Percentiles rank a stretch among this genome's conserved stretches.
Evolutionary conservation across 352 stramenopile species (phyloP).

Genomic region (Pythium insidiosum): DNA sequence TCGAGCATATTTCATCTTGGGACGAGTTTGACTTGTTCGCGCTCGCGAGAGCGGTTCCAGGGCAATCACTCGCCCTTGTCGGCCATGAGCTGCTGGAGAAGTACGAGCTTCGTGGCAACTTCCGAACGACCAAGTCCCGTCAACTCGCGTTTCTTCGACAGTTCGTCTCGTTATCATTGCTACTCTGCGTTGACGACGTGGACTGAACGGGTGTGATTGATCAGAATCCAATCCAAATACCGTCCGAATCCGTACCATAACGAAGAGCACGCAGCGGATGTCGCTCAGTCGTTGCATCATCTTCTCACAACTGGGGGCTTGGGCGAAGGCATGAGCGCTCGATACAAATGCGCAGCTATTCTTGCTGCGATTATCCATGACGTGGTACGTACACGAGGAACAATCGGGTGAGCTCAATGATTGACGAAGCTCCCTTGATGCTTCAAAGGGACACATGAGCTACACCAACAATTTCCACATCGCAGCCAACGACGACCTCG

Average conservation of each 20-base stretch:
- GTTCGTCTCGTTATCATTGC: constrained; percentile 40
- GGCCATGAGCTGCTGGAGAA: constrained; percentile 68
- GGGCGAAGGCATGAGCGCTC: constrained; percentile 41
- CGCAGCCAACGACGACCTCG: constrained; percentile 66
- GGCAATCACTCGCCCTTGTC: constrained; percentile 57
- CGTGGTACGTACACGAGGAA: no score
- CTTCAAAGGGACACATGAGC: constrained; percentile 84
- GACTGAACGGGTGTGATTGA: background rate
- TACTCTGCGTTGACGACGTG: no score
- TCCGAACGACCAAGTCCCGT: constrained; percentile 40
- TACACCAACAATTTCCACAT: constrained; percentile 88
- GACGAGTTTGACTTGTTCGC: constrained; percentile 68
- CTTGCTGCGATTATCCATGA: constrained; percentile 80
- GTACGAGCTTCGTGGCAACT: constrained; percentile 55
- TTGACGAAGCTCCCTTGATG: no score
- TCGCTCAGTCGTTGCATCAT: constrained; percentile 67
- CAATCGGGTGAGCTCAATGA: no score
- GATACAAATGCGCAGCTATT: constrained; percentile 63
- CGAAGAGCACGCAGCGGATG: constrained; percentile 79
- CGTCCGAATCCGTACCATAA: constrained; percentile 82
- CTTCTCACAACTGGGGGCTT: constrained; percentile 48
- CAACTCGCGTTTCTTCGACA: constrained; percentile 54
- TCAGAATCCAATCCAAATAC: constrained; percentile 55
- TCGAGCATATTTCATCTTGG: constrained; percentile 51
- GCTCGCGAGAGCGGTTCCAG: constrained; percentile 40